Conservation (phyloP, 345 rosid species). For the Populus davidiana region DNA sequence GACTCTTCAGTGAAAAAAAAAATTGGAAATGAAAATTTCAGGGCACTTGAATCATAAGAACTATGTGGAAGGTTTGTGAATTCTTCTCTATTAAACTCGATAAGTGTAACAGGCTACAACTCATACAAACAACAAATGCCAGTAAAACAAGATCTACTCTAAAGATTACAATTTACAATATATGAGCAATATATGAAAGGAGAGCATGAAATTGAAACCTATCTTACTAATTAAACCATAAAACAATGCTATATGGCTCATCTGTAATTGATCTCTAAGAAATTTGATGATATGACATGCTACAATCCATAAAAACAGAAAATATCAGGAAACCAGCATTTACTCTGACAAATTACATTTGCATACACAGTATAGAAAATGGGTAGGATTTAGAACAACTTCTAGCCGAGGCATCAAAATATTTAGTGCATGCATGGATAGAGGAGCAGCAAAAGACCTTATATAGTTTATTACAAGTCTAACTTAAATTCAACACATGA, state of each 20-base stretch:
- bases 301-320: background rate
- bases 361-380: background rate
- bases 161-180: background rate
- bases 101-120: background rate
- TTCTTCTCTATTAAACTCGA: background rate
- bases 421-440: background rate
- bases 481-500: no score
- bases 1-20: background rate
- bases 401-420: background rate
- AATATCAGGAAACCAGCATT: background rate
- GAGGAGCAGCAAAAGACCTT: background rate
- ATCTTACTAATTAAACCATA: background rate
- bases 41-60: background rate
- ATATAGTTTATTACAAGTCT: background rate
- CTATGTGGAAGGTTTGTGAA: background rate
- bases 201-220: background rate
- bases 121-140: background rate
- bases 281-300: background rate
- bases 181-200: background rate
- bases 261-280: background rate
- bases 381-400: no score
- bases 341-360: background rate
- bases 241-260: background rate
- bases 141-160: background rate
- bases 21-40: no score